These are phyloP conservation scores for Starmerella bombicola DNA, from an alignment of 805 yeast species.

Conservation along the genomic window DNA sequence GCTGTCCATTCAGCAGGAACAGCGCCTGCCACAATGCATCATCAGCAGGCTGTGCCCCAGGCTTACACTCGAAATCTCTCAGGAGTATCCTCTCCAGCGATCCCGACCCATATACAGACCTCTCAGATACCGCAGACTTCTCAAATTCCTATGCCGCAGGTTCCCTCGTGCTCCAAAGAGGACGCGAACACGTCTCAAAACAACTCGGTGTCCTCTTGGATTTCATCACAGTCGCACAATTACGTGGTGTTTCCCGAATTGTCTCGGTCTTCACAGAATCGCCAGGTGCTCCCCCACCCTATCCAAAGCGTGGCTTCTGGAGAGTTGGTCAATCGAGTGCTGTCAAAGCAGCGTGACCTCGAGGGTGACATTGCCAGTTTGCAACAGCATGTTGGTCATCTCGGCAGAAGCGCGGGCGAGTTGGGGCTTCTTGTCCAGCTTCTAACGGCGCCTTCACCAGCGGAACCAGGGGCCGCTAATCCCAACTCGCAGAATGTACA, in stretches of 20 bases:
- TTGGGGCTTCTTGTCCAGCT: conserved; percentile 16
- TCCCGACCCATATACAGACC: too few species aligned
- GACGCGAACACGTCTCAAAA: background rate
- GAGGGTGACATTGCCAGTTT: conserved; percentile 11
- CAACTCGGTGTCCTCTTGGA: conserved; percentile 3
- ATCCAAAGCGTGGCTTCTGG: conserved; percentile 10
- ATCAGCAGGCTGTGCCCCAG: too few species aligned
- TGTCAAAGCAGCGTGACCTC: conserved; percentile 14
- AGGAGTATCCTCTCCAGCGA: too few species aligned
- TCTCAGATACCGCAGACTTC: too few species aligned
- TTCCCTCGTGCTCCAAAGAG: too few species aligned
- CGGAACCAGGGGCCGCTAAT: too few species aligned
- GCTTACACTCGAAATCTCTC: too few species aligned
- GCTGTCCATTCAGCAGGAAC: too few species aligned
- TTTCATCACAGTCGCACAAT: conserved; percentile 10
- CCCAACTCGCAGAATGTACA: too few species aligned
- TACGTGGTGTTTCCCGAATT: conserved; percentile 14
- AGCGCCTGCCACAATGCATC: too few species aligned
- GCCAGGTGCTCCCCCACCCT: conserved; percentile 7
- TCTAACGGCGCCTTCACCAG: conserved; percentile 9
- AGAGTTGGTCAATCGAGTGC: conserved; percentile 14
- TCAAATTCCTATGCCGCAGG: too few species aligned
- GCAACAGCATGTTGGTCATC: conserved; percentile 11
- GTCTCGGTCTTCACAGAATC: conserved; percentile 3
- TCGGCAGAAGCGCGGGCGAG: conserved; percentile 16